Evolutionary conservation across 768 basidiomycete genomes (phyloP).

Genomic region (Amyloporia xantha): DNA sequence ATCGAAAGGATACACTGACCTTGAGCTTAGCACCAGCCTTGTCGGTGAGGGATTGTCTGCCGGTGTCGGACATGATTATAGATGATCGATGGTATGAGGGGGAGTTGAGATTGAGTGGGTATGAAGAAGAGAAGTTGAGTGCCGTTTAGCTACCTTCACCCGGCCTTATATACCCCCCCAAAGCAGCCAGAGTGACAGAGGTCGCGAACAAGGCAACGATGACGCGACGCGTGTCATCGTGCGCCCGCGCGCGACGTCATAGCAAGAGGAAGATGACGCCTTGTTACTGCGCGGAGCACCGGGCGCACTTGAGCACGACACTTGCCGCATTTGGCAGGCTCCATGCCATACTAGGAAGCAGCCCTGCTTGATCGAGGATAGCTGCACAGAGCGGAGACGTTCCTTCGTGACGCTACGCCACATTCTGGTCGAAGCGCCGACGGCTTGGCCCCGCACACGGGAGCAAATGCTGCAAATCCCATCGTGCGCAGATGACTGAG

Average conservation of each 20-base stretch:
- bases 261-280: not conserved
- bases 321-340: not conserved
- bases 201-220: not conserved
- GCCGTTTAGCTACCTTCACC: not conserved
- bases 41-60: constrained; percentile 29
- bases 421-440: too few relatives aligned
- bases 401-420: too few relatives aligned
- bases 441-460: too few relatives aligned
- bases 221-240: constrained; percentile 2
- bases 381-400: not conserved
- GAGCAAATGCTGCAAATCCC: too few relatives aligned
- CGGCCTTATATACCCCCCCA: constrained; percentile 2
- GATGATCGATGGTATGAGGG: not conserved
- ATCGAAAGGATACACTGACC: constrained; percentile 14
- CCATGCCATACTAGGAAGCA: not conserved
- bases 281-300: not conserved
- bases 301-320: not conserved
- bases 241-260: not conserved
- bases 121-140: not conserved
- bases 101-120: constrained; percentile 1
- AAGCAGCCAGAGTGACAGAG: not conserved
- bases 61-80: constrained; percentile 29
- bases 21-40: constrained; percentile 28
- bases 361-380: too few relatives aligned
- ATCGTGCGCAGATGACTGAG: too few relatives aligned